Evolutionary conservation across 768 basidiomycete genomes (phyloP), one percentile per base, ranked within the genome.

Genomic region (Tulasnella calospora): DNA sequence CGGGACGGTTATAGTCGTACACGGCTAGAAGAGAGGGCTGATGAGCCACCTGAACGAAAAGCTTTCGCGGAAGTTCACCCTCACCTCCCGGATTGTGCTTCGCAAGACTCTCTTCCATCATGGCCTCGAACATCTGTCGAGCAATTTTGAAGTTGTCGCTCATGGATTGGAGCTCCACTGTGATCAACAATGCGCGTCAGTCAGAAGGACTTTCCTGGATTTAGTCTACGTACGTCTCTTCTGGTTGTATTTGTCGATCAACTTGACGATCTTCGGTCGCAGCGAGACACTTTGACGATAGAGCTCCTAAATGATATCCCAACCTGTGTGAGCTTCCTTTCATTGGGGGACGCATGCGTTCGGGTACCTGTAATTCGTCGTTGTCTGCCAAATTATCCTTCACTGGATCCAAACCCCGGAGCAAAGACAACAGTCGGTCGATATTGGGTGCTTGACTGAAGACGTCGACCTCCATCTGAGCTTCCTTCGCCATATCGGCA

Each of bases 181-280:
- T 30, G 73, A 40, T 55, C 40, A 41, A 8, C 30, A 27, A 47
- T 1, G 41, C 17, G 36, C 33, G 55, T 61, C 74, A 75, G 36
- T n/a, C 10, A 35, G 4, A 13, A 30, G 74, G 30, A 41, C 9
- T 33, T 40, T 40, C 38, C 19, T 2, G n/a, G 4, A 17, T 19
- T 12, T 13, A 19, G 23, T 3, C n/a, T 51, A 40, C 84, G 75
- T 76, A 89, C 88, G 89, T 85, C 95, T 88, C 86, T 98, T 98
- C 86, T 97, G 95, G 81, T 92, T 95, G 83, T 98, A 98, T 86
- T 96, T 98, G 83, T 98, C 95, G 80, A 98, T 98, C 76, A 99
- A 85, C 82, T 96, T 95, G 80, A 98, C 96, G 80, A 99, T 97
- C 87, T 95, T 96, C 9, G 96, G 96, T 69, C 96, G 88, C 55